Evolutionary conservation across 768 basidiomycete genomes (phyloP), one percentile per base, ranked within the genome.

Genomic region (Suillus paluster): DNA sequence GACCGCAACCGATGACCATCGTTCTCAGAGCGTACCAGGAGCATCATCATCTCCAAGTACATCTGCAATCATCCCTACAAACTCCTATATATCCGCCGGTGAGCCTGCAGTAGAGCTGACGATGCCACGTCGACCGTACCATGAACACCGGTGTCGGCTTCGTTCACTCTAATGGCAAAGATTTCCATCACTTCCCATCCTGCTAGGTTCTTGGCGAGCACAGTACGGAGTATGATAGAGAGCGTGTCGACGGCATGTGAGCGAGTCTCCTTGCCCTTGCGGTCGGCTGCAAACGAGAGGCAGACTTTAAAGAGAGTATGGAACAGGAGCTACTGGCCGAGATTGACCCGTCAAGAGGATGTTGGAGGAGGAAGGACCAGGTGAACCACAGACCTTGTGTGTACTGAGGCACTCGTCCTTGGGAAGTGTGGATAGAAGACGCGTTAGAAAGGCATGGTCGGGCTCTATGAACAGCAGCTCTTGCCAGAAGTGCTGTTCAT

Each of bases 141-240:
- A 80, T 84, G 71, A 91, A 90, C 12, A 85, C 77, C n/a, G 19
- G 62, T 65, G 68, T 90, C 89, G 57, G 87, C 88, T 57, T 82
- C 77, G 12, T 73, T 76, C 5, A 88, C 85, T 46, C 83, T 84
- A 15, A 86, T 86, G 2, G 86, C 87, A 48, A 90, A 81, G 25
- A 88, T 70, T 44, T 89, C 84, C 88, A 91, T 91, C 8, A 86
- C 80, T 67, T 91, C 89, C 87, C 86, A 90, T 34, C 90, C 89
- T 4, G 84, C 80, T 1, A 85, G 70, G 58, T 83, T 82, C 73
- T 90, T 90, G 41, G 76, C 76, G 57, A 90, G 75, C 19, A 88
- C 69, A 58, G 77, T 77, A 11, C 82, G 79, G 23, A 83, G 68
- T 4, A 85, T 36, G 15, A 86, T 72, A 0, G 80, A 73, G 39